These are phyloP conservation scores for Pythium biforme DNA, from an alignment of 352 stramenopile species.

Conservation along the genomic window DNA sequence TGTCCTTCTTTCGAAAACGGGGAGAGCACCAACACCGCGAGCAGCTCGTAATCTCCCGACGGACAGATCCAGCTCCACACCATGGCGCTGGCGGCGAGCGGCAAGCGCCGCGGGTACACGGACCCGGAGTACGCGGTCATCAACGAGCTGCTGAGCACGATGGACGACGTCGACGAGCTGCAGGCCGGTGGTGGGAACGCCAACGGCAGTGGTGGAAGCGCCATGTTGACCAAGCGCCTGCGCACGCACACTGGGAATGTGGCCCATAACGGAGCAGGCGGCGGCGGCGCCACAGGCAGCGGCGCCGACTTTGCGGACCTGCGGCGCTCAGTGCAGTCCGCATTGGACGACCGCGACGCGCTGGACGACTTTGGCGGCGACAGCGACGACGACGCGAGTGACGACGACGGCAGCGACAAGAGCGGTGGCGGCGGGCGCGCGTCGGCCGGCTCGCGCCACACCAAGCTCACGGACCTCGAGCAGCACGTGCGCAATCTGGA, in stretches of 20 bases:
- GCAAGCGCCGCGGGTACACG: conserved; percentile 31
- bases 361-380: conserved; percentile 12
- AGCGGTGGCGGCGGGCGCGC: conserved; percentile 15
- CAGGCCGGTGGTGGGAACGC: not conserved
- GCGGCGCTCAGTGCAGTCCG: not conserved
- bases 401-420: conserved; percentile 27
- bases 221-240: conserved; percentile 5
- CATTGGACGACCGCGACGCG: conserved; percentile 5
- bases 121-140: conserved; percentile 67
- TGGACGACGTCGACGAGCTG: conserved; percentile 59
- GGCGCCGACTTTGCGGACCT: conserved; percentile 2
- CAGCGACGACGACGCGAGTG: conserved; percentile 21
- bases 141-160: conserved; percentile 64
- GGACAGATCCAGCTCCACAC: not conserved
- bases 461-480: conserved; percentile 75
- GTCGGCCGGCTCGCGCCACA: conserved; percentile 37
- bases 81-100: conserved; percentile 14
- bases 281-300: not conserved
- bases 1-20: not conserved
- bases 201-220: not conserved
- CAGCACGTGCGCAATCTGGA: conserved; percentile 65
- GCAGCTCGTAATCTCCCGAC: not conserved
- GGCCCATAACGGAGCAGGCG: not conserved
- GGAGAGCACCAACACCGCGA: not conserved
- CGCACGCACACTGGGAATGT: conserved; percentile 4